Conservation (phyloP, 2,329 filamentous ascomycete genomes). For the Diplodia intermedia region DNA sequence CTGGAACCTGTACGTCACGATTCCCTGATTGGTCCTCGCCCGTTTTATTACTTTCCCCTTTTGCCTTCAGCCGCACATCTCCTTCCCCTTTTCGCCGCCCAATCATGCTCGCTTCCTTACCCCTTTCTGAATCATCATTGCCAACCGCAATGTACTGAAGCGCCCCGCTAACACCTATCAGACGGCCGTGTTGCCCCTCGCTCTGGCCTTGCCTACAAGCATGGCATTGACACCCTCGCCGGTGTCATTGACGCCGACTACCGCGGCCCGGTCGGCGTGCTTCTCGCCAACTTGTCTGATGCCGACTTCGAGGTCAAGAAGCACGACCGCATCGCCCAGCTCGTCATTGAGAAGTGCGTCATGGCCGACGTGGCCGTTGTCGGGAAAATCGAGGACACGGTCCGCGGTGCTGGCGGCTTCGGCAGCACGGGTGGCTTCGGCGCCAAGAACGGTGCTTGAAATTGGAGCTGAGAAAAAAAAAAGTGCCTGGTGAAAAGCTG, state of each 20-base stretch:
- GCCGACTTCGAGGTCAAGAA: slow-evolving; percentile 79
- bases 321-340: slow-evolving; percentile 91
- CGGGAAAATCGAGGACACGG: slow-evolving; percentile 84
- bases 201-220: slow-evolving; percentile 88
- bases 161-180: slow-evolving; percentile 44
- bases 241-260: slow-evolving; percentile 99
- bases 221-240: slow-evolving; percentile 95
- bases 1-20: slow-evolving; percentile 78
- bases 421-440: slow-evolving; percentile 50
- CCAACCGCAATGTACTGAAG: background rate
- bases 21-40: background rate
- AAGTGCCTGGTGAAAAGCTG: background rate
- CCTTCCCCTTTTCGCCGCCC: slow-evolving; percentile 7
- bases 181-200: slow-evolving; percentile 90
- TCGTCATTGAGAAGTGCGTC: slow-evolving; percentile 92
- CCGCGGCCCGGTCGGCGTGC: slow-evolving; percentile 88
- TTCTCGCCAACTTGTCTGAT: slow-evolving; percentile 92
- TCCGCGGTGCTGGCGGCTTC: slow-evolving; percentile 75
- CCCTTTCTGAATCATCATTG: background rate
- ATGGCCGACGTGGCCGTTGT: slow-evolving; percentile 94
- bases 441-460: slow-evolving; percentile 25
- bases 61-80: slow-evolving; percentile 21
- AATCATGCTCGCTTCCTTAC: background rate
- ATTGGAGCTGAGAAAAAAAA: background rate
- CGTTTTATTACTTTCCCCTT: background rate